phyloP scores from a whole-genome alignment of 257 asterid species.

The Avicennia marina region DNA sequence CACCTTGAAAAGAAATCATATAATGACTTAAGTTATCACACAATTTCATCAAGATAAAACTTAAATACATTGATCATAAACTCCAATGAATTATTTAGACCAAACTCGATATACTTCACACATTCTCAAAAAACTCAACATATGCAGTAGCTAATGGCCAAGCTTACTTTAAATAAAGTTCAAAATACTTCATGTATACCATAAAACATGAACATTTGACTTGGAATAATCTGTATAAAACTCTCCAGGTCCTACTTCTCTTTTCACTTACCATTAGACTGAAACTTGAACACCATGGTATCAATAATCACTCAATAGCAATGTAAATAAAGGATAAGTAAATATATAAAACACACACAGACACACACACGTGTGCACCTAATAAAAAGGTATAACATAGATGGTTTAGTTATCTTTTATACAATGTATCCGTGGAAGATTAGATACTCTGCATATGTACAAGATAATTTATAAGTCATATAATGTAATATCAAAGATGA shows the following conservation, averaged over 20 bases:
- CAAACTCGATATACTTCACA: not conserved
- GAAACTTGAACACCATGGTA: conserved; percentile 5
- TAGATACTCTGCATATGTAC: too few species aligned
- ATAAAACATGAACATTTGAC: not conserved
- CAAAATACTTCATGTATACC: not conserved
- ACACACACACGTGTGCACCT: too few species aligned
- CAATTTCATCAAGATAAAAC: conserved; percentile 7
- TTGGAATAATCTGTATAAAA: not conserved
- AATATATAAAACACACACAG: too few species aligned
- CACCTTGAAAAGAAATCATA: not conserved
- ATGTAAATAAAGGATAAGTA: not conserved
- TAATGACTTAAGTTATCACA: not conserved
- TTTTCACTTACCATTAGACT: not conserved
- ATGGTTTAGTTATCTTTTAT: too few species aligned
- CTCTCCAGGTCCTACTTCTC: conserved; percentile 2
- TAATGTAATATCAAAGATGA: not conserved
- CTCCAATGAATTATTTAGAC: conserved; percentile 7
- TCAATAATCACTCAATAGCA: conserved; percentile 1
- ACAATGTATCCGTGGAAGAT: too few species aligned
- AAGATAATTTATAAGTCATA: too few species aligned
- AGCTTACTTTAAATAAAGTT: conserved; percentile 6
- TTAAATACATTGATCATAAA: conserved; percentile 1
- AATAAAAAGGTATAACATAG: too few species aligned
- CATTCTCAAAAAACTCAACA: conserved; percentile 4
- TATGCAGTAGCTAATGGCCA: not conserved